Evolutionary conservation across 2,329 filamentous ascomycete species (phyloP), one percentile per base, ranked within the genome.

Genomic region (Penicillium sclerotiorum): DNA sequence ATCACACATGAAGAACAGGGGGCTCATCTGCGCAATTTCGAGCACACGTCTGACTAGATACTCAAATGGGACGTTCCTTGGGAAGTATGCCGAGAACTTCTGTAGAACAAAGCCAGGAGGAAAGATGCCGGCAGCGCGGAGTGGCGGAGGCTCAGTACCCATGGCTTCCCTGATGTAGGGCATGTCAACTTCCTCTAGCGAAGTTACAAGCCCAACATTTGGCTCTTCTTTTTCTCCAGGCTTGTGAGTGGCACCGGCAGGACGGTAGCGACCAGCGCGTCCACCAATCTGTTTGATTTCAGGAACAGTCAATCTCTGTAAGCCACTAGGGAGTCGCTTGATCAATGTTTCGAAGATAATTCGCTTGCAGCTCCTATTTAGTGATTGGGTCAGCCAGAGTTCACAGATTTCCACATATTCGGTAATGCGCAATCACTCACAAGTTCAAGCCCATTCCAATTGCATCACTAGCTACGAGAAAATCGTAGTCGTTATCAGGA

Each of bases 371-470:
- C 80, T 85, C 70, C 81, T 83, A 42, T 23, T 37, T 13, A 7
- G 13, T 28, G n/a, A 28, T 18, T 22, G 17, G 13, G 59, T 65
- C 45, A 64, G 53, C 36, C 20, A 32, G n/a, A 3, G 39, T 25
- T 30, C n/a, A 17, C 2, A 18, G 2, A 35, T 6, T 33, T 9
- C 33, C n/a, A 17, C 2, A 18, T 3, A 35, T 6, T 33, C 9
- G 21, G 8, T 12, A n/a, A 15, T 15, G 20, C 9, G 46, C 18
- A 32, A 41, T n/a, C 2, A 71, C 78, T 71, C 85, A 91, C 68
- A 99, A 73, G 64, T 99, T 99, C 18, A 99, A 76, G 1, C 95
- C 94, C 93, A 99, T 97, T 30, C 94, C 94, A 55, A 99, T 93
- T 39, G 94, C 94, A 72, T 96, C 91, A 61, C 90, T 96, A 8